These are phyloP conservation scores for Halenospora varia DNA, from an alignment of 495 filamentous ascomycete species.

Conservation along the genomic window DNA sequence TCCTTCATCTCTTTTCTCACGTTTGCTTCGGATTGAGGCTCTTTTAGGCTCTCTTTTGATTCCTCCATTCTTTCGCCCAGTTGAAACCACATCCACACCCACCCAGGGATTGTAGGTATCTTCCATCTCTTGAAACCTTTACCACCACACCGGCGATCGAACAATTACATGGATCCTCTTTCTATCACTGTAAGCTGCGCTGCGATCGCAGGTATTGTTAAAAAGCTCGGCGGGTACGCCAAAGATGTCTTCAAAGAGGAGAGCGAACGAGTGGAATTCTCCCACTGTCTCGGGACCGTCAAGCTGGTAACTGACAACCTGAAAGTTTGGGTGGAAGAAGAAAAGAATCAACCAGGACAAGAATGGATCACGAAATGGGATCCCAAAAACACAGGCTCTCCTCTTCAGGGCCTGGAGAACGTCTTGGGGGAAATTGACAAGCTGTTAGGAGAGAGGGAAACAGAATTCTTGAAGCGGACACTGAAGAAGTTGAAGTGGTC, in stretches of 20 bases:
- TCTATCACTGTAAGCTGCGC: constrained; percentile 1
- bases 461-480: not conserved
- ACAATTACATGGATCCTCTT: too few species aligned
- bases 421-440: constrained; percentile 1
- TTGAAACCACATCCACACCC: too few species aligned
- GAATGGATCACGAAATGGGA: constrained; percentile 5
- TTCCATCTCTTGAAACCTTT: too few species aligned
- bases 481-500: constrained; percentile 10
- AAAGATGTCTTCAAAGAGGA: constrained; percentile 7
- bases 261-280: constrained; percentile 8
- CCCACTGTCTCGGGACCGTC: constrained; percentile 2
- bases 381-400: constrained; percentile 1
- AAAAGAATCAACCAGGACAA: not conserved
- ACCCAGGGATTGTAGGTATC: too few species aligned
- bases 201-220: constrained; percentile 8
- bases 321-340: not conserved
- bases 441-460: not conserved
- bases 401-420: not conserved
- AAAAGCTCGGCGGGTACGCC: constrained; percentile 1
- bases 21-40: too few species aligned
- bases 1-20: too few species aligned
- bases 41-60: too few species aligned
- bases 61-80: too few species aligned
- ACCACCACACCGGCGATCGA: too few species aligned
- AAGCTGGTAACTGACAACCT: not conserved